These are phyloP conservation scores for Bipolaris bicolor DNA, from an alignment of 2,329 filamentous ascomycete species.

Conservation along the genomic window DNA sequence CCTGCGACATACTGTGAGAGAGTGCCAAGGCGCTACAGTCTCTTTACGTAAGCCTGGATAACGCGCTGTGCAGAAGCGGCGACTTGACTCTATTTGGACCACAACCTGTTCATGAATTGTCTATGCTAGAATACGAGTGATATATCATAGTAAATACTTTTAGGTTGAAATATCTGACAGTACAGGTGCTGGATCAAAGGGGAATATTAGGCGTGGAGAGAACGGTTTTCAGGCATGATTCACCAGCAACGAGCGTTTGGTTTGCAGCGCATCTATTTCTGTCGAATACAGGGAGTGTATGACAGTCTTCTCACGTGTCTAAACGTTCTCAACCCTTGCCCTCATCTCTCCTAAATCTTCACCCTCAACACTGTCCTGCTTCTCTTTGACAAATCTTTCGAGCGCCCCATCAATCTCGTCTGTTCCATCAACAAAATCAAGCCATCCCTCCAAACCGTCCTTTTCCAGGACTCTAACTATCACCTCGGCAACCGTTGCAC, in stretches of 20 bases:
- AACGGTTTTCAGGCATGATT: too few species aligned
- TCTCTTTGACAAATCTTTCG: conserved; percentile 52
- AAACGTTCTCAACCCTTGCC: conserved; percentile 29
- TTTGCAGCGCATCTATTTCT: not conserved
- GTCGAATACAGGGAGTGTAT: not conserved
- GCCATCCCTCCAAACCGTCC: conserved; percentile 58
- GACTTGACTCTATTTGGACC: too few species aligned
- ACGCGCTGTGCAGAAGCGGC: not conserved
- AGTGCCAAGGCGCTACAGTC: conserved; percentile 10
- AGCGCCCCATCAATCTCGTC: conserved; percentile 56
- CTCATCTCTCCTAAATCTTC: conserved; percentile 58
- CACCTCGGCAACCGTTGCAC: conserved; percentile 60
- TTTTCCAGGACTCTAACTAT: conserved; percentile 57
- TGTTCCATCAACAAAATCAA: conserved; percentile 60
- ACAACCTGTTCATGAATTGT: too few species aligned
- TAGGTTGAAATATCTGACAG: too few species aligned
- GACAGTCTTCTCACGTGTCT: not conserved
- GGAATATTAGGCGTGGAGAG: too few species aligned
- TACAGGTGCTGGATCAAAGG: too few species aligned
- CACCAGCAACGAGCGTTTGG: not conserved
- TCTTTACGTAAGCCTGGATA: not conserved
- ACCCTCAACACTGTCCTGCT: conserved; percentile 56
- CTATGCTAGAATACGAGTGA: too few species aligned
- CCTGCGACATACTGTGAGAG: conserved; percentile 3
- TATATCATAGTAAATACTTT: too few species aligned